These are phyloP conservation scores for Selenicereus undatus DNA, from an alignment of 148 eudicot genomes.

Conservation along the genomic window DNA sequence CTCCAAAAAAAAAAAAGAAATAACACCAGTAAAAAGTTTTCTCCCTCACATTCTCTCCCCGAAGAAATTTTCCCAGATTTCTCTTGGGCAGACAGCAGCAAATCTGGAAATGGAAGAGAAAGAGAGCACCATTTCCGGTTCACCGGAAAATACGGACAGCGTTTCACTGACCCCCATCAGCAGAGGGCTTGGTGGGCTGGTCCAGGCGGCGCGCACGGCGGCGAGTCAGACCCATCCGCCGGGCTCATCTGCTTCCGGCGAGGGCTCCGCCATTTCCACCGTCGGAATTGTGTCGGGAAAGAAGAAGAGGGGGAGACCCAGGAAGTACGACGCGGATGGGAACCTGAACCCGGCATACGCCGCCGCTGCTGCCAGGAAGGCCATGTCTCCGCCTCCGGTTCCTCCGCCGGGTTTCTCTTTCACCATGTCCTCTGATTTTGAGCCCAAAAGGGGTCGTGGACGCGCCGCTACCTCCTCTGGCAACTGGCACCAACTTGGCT, in stretches of 20 bases:
- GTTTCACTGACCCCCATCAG: slow-evolving; percentile 40
- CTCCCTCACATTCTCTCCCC: background rate
- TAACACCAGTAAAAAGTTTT: background rate
- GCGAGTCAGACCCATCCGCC: background rate
- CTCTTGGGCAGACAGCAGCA: background rate
- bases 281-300: slow-evolving; percentile 21
- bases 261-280: background rate
- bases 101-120: slow-evolving; percentile 39
- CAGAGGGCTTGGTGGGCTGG: background rate
- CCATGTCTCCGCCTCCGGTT: slow-evolving; percentile 27
- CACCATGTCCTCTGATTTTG: slow-evolving; percentile 8
- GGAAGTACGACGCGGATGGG: slow-evolving; percentile 70
- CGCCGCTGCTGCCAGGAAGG: slow-evolving; percentile 7
- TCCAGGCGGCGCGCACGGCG: background rate
- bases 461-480: slow-evolving; percentile 24
- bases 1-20: slow-evolving; percentile 2
- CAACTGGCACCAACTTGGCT: slow-evolving; percentile 43
- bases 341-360: slow-evolving; percentile 41
- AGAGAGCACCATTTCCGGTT: slow-evolving; percentile 46
- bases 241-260: background rate
- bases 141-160: slow-evolving; percentile 36
- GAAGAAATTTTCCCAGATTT: background rate
- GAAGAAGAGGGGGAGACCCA: slow-evolving; percentile 58
- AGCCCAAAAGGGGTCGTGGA: slow-evolving; percentile 44
- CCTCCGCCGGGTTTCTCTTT: slow-evolving; percentile 32